These are phyloP conservation scores for Aspergillus campestris DNA, from an alignment of 495 filamentous ascomycete species.

Conservation along the genomic window DNA sequence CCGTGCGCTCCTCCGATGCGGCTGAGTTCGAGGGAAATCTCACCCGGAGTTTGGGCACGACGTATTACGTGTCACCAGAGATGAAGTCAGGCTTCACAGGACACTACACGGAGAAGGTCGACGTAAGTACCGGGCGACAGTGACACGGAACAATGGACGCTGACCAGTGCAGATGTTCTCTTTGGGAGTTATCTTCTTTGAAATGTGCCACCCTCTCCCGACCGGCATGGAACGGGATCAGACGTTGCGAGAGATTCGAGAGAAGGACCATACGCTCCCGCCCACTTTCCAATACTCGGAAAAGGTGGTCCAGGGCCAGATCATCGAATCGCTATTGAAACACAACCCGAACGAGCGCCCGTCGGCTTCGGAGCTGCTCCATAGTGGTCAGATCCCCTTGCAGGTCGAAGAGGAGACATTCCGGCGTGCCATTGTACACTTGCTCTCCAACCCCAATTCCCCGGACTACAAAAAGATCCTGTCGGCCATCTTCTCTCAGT, in stretches of 20 bases:
- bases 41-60: constrained; percentile 89
- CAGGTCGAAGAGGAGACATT: constrained; percentile 91
- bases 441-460: constrained; percentile 68
- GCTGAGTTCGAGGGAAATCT: constrained; percentile 47
- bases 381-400: constrained; percentile 79
- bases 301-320: constrained; percentile 61
- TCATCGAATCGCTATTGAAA: constrained; percentile 71
- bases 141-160: neutral
- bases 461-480: constrained; percentile 88
- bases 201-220: constrained; percentile 82
- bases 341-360: constrained; percentile 77
- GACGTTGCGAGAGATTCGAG: constrained; percentile 61
- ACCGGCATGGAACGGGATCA: constrained; percentile 83
- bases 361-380: constrained; percentile 74
- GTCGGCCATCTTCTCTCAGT: constrained; percentile 67
- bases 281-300: constrained; percentile 65
- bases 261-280: constrained; percentile 60
- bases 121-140: constrained; percentile 47
- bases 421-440: constrained; percentile 64
- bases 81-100: constrained; percentile 62
- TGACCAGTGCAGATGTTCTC: constrained; percentile 71
- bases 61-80: constrained; percentile 91
- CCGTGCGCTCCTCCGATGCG: constrained; percentile 36
- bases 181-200: constrained; percentile 93
- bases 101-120: constrained; percentile 86